Evolutionary conservation across 768 basidiomycete species (phyloP), one percentile per base, ranked within the genome.

Genomic region (Leccinum subtestaceum): DNA sequence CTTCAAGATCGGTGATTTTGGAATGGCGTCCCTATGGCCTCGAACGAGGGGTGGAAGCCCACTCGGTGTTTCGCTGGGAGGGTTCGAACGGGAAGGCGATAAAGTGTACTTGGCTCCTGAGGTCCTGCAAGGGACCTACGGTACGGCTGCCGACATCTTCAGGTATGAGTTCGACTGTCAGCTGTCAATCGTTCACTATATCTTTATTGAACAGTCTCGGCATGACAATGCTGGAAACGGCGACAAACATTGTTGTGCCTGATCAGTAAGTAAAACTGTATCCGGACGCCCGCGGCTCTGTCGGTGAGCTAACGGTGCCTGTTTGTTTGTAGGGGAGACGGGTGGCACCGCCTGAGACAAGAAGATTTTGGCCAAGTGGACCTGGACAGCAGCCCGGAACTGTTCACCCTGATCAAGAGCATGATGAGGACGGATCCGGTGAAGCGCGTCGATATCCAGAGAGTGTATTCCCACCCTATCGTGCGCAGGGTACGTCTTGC

Each of bases 1-100:
- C 48, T 89, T 99, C 77, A 94, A 93, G 77, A 94, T 99, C 71
- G 96, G 96, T 8, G 97, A 99, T 73, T 98, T 98, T 77, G 97
- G 97, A 9, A 94, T 99, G 87, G 95, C 96, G n/a, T 92, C 93
- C 6, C 67, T 93, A 54, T 95, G 93, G 90, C 93, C 94, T 1
- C 79, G 94, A 40, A 76, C 78, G 0, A 66, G 60, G 12, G 64
- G 72, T 34, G 72, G 67, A 10, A 76, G 74, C 52, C 73, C 71
- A 8, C 66, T 76, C 54, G 82, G 79, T 8, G 60, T 65, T 8
- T 52, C 65, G 7, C 64, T 72, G 4, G 78, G 77, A 13, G 72
- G 73, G n/a, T 94, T 98, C 70, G 96, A 98, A 74, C 84, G 97
- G 15, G 97, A 99, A 73, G 97, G 97, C 5, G 97, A 99, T 74